phyloP scores from a whole-genome alignment of 352 stramenopile species.

The Globisporangium ultimum region DNA sequence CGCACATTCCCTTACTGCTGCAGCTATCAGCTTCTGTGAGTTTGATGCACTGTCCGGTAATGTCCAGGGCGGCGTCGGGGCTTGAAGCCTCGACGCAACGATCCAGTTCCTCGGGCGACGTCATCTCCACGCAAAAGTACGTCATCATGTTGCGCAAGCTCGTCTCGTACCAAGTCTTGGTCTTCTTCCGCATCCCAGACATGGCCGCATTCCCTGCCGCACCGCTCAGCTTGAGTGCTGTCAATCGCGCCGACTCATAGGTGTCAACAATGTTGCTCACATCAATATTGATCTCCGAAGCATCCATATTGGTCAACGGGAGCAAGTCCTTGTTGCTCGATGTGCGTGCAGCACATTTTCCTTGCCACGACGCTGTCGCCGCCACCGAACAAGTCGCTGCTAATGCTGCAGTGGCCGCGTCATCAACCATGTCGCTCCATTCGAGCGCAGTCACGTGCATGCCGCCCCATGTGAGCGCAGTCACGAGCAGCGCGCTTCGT shows the following conservation, averaged over 20 bases:
- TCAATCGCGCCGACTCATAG: conserved; percentile 67
- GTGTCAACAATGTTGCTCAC: conserved; percentile 52
- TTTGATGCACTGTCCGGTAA: conserved; percentile 47
- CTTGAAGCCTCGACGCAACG: conserved; percentile 58
- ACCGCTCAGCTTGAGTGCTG: conserved; percentile 61
- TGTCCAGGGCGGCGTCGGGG: conserved; percentile 42
- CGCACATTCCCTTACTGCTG: conserved; percentile 53
- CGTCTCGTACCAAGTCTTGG: conserved; percentile 55
- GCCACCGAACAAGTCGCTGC: conserved; percentile 45
- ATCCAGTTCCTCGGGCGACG: conserved; percentile 34
- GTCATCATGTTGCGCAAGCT: conserved; percentile 68
- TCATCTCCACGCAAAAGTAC: conserved; percentile 65
- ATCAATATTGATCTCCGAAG: conserved; percentile 58
- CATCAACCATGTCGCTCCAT: no score
- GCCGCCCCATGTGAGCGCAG: no score
- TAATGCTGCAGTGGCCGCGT: no score
- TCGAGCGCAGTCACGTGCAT: no score
- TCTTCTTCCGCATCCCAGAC: conserved; percentile 69
- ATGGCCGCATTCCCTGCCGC: conserved; percentile 61
- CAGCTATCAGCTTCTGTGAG: conserved; percentile 51
- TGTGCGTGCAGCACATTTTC: conserved; percentile 54
- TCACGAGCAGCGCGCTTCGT: no score
- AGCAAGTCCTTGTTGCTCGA: conserved; percentile 52
- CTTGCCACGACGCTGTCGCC: conserved; percentile 48
- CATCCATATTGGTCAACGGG: conserved; percentile 45